Percentiles rank a stretch among this genome's conserved stretches.
Conservation (phyloP, 768 basidiomycete species). For the Xerocomellus chrysenteron region DNA sequence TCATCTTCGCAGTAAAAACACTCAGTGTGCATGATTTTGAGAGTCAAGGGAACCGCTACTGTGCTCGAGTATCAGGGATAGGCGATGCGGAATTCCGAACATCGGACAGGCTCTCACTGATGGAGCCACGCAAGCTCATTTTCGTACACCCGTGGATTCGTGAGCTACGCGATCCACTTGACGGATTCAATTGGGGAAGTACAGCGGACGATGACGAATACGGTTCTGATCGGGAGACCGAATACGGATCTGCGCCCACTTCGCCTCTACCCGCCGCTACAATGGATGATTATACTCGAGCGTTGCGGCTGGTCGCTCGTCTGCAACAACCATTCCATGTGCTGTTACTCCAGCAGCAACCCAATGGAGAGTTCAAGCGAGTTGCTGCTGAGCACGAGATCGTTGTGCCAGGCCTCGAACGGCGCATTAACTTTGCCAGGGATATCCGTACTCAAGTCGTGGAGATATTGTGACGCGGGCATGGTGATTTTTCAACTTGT, state of each 20-base stretch:
- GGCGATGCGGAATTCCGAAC: constrained; percentile 6
- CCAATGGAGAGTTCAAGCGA: constrained; percentile 16
- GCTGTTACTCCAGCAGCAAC: constrained; percentile 3
- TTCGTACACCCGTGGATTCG: constrained; percentile 17
- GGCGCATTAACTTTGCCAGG: neutral
- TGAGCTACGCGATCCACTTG: neutral
- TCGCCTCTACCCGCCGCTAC: neutral
- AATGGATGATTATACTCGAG: neutral
- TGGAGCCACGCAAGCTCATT: neutral
- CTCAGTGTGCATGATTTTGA: neutral
- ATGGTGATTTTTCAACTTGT: neutral
- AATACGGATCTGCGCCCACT: neutral
- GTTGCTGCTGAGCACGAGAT: constrained; percentile 4
- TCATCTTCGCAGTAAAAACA: constrained; percentile 4
- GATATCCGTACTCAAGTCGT: neutral
- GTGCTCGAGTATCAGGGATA: constrained; percentile 1
- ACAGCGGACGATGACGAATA: neutral
- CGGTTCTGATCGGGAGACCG: neutral
- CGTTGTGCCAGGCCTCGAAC: neutral
- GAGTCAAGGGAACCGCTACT: neutral
- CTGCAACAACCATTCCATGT: constrained; percentile 7
- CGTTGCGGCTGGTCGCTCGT: constrained; percentile 5
- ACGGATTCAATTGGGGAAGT: neutral
- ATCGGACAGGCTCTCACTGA: neutral
- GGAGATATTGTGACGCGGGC: neutral